phyloP scores from a whole-genome alignment of 2,329 filamentous ascomycete genomes.

The Epichloe elymi region DNA sequence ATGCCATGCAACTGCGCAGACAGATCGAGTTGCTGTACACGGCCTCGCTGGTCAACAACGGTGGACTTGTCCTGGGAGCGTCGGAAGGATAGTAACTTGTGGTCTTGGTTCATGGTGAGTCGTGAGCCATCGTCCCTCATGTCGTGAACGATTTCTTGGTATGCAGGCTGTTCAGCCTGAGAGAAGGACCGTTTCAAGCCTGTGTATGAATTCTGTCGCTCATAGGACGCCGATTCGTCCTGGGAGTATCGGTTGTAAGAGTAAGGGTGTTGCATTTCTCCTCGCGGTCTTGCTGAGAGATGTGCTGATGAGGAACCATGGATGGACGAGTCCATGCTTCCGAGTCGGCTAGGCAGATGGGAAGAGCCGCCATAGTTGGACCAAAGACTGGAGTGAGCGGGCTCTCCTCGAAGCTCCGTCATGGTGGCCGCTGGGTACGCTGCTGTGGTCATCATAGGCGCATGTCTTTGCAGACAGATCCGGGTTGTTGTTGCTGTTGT shows the following conservation, averaged over 20 bases:
- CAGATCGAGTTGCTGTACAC: conserved; percentile 47
- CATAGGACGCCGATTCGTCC: conserved; percentile 41
- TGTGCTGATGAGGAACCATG: conserved; percentile 26
- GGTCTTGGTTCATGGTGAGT: conserved; percentile 44
- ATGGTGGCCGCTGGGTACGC: conserved; percentile 45
- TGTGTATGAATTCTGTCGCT: conserved; percentile 38
- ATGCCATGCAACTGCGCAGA: conserved; percentile 72
- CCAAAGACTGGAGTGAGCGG: conserved; percentile 44
- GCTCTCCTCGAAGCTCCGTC: conserved; percentile 50
- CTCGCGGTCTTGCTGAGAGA: conserved; percentile 33
- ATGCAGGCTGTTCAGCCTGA: conserved; percentile 40
- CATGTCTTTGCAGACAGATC: conserved; percentile 23
- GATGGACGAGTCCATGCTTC: conserved; percentile 37
- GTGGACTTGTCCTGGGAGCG: conserved; percentile 45
- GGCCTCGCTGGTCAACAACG: conserved; percentile 44
- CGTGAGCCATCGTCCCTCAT: conserved; percentile 45
- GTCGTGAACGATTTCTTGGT: conserved; percentile 49
- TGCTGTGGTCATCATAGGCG: conserved; percentile 47
- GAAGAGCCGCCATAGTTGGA: conserved; percentile 42
- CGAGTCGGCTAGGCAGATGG: conserved; percentile 38
- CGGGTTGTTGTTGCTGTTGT: not conserved
- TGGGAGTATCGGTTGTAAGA: conserved; percentile 41
- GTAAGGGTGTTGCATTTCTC: conserved; percentile 37
- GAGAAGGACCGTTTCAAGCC: conserved; percentile 46
- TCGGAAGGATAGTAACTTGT: conserved; percentile 47